Conservation (phyloP, 305 asterid species). For the Vinca major region DNA sequence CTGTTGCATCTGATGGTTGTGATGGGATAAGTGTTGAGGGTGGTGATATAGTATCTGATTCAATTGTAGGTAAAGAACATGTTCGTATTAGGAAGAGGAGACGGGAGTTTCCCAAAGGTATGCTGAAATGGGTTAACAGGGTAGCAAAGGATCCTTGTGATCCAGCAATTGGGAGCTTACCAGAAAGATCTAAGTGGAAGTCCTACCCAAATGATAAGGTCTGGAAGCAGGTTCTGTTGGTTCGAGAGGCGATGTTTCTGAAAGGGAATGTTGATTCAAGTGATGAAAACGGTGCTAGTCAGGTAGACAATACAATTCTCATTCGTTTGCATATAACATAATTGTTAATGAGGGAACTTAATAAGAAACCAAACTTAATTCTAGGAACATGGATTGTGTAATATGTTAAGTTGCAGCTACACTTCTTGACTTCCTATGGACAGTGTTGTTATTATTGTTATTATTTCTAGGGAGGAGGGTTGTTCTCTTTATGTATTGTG, state of each 20-base stretch:
- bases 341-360: no score
- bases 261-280: constrained; percentile 22
- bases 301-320: constrained; percentile 28
- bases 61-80: constrained; percentile 7
- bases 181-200: constrained; percentile 26
- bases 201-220: constrained; percentile 13
- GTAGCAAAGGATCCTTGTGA: constrained; percentile 27
- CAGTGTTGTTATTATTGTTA: no score
- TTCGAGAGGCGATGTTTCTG: constrained; percentile 18
- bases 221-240: constrained; percentile 23
- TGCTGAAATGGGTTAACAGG: constrained; percentile 20
- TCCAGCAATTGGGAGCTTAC: constrained; percentile 19
- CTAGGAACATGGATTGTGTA: neutral
- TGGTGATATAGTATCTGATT: constrained; percentile 4
- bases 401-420: no score
- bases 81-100: constrained; percentile 18
- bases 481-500: no score
- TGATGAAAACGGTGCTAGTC: constrained; percentile 38
- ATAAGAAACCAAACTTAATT: no score
- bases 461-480: no score
- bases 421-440: no score
- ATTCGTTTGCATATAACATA: neutral
- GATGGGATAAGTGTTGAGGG: neutral
- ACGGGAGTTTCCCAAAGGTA: constrained; percentile 3
- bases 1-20: constrained; percentile 7